Evolutionary conservation across 768 basidiomycete species (phyloP).

Genomic region (Lactarius pseudohatsudake): DNA sequence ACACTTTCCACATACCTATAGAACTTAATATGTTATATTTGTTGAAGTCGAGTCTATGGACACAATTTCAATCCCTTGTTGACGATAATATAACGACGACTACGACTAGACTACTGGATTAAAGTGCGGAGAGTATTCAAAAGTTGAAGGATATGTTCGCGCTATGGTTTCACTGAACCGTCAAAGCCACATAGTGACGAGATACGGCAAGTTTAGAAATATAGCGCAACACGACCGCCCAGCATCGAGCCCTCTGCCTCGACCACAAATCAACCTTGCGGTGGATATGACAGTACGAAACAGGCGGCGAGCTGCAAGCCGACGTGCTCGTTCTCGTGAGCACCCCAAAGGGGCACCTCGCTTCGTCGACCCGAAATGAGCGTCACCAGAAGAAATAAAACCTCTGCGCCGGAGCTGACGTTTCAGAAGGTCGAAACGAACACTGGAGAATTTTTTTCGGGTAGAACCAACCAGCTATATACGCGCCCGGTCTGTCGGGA

Average conservation of each 20-base stretch:
- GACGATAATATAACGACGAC: not conserved
- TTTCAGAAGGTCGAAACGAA: constrained; percentile 68
- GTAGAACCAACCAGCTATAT: constrained; percentile 25
- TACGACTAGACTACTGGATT: not conserved
- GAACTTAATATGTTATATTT: constrained; percentile 3
- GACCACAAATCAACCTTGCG: constrained; percentile 52
- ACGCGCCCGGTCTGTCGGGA: constrained; percentile 12
- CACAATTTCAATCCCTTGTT: not conserved
- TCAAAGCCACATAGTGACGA: constrained; percentile 79
- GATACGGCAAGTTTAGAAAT: constrained; percentile 80
- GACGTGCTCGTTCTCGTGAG: constrained; percentile 50
- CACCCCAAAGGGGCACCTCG: constrained; percentile 55
- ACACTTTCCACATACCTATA: not conserved
- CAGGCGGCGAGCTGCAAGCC: constrained; percentile 33
- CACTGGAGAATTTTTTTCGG: constrained; percentile 44
- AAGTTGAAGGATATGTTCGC: constrained; percentile 47
- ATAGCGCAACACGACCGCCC: constrained; percentile 60
- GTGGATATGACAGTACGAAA: constrained; percentile 47
- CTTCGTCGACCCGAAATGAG: constrained; percentile 76
- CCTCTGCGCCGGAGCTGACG: constrained; percentile 54
- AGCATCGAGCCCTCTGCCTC: constrained; percentile 44
- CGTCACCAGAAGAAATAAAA: constrained; percentile 57
- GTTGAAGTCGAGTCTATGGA: not conserved
- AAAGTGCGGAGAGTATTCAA: not conserved
- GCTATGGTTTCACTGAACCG: constrained; percentile 83